Evolutionary conservation across 1,284 basidiomycete genomes (phyloP).

Genomic region (Schizophyllum amplum): DNA sequence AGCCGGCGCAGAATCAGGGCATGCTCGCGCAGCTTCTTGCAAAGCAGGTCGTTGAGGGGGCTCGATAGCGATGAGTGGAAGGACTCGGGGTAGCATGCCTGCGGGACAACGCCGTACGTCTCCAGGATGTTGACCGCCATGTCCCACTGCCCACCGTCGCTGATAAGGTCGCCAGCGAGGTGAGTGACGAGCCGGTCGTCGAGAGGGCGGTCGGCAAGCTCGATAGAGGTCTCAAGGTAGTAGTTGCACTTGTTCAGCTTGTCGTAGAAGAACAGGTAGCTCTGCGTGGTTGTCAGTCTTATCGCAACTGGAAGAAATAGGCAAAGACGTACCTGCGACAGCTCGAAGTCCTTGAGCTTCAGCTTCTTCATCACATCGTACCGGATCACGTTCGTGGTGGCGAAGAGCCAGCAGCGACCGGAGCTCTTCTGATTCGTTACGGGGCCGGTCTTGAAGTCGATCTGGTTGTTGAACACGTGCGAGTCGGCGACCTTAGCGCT

Average conservation of each 20-base stretch:
- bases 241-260: slow-evolving; percentile 95
- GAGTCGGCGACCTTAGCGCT: slow-evolving; percentile 55
- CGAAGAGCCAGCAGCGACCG: slow-evolving; percentile 91
- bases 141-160: slow-evolving; percentile 93
- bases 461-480: slow-evolving; percentile 65
- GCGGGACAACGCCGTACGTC: slow-evolving; percentile 82
- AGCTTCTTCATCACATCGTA: slow-evolving; percentile 82
- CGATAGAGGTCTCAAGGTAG: slow-evolving; percentile 84
- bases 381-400: slow-evolving; percentile 82
- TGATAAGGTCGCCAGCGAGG: slow-evolving; percentile 73
- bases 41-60: slow-evolving; percentile 74
- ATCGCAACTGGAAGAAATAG: not conserved
- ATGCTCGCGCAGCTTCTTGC: slow-evolving; percentile 88
- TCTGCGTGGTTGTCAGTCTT: slow-evolving; percentile 30
- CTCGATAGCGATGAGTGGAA: slow-evolving; percentile 71
- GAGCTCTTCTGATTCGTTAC: slow-evolving; percentile 84
- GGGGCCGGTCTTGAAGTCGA: slow-evolving; percentile 76
- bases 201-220: slow-evolving; percentile 73
- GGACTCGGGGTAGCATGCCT: slow-evolving; percentile 80
- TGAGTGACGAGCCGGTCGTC: slow-evolving; percentile 79
- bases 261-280: slow-evolving; percentile 91
- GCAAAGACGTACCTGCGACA: slow-evolving; percentile 62
- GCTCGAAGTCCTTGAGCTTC: slow-evolving; percentile 81
- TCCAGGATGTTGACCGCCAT: slow-evolving; percentile 86
- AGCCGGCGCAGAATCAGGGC: slow-evolving; percentile 74